Base-by-base conservation (phyloP, 805 yeast genomes). In the Wickerhamiella parazyma region DNA sequence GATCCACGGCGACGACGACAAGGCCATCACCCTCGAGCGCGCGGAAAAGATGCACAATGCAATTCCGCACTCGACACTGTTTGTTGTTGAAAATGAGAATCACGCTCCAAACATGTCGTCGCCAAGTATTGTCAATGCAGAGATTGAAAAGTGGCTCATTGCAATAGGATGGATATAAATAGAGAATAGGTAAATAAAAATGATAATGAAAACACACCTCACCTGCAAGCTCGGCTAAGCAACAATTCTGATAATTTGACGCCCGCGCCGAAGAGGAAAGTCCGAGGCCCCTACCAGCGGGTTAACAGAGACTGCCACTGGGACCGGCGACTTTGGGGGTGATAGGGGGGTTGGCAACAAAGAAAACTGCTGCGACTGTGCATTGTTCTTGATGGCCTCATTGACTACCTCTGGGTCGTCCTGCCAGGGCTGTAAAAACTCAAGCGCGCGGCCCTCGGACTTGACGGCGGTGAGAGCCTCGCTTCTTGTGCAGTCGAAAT, bases 31-130 rank as follows among this genome's bases (percentile, higher is more conserved):
- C 7, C 14, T 33, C 8, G 43, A 40, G 11, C 21, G 38, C 12
- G 43, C 43, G 2, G 33, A 25, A 16, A 22, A 40, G 18, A 33
- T 40, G 37, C 24, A 40, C 16, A 14, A 33, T 3, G 22, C 36
- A 9, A 16, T 40, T 5, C 24, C 22, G 19, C 4, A 33, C 20
- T 40, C 43, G 17, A 33, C 25, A 9, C 11, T 40, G 36, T 34
- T 24, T n/a, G 28, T 33, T 8, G 29, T 40, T 17, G 37, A 33
- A n/a, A 34, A 34, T 8, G 33, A 40, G 4, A 33, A 5, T 11
- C 43, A 40, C 18, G 37, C 43, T 2, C 43, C 43, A 9, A 40
- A 40, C 29, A 33, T 40, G 43, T 19, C 43, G n/a, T 29, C 37
- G 7, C 25, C 37, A 5, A 33, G 9, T 6, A 26, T 20, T 10